These are phyloP conservation scores for Fusarium mexicanum DNA, from an alignment of 2,329 filamentous ascomycete genomes.

Conservation along the genomic window DNA sequence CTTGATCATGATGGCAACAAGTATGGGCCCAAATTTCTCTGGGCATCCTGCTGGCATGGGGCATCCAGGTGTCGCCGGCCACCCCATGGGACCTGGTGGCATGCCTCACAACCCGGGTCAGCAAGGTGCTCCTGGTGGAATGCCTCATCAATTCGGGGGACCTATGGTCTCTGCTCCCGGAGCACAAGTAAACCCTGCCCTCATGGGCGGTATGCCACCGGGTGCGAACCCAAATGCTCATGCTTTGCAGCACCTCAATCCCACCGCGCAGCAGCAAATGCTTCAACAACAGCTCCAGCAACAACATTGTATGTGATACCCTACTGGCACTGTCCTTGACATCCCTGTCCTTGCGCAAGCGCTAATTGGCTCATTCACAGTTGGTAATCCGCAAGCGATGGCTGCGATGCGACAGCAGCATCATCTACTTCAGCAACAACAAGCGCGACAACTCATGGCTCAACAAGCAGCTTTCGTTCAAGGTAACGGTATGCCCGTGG, in stretches of 20 bases:
- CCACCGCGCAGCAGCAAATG: conserved; percentile 66
- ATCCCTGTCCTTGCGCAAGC: conserved; percentile 17
- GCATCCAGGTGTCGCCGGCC: conserved; percentile 74
- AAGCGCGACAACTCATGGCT: conserved; percentile 62
- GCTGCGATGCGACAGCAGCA: conserved; percentile 64
- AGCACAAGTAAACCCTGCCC: conserved; percentile 76
- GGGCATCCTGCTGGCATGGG: conserved; percentile 78
- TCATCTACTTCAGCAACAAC: conserved; percentile 66
- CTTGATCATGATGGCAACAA: conserved; percentile 72
- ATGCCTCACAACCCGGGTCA: conserved; percentile 76
- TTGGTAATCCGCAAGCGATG: conserved; percentile 51
- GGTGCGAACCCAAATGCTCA: conserved; percentile 73
- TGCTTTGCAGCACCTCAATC: conserved; percentile 76
- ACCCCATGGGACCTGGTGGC: conserved; percentile 67
- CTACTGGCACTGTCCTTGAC: background rate
- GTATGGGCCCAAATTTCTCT: conserved; percentile 69
- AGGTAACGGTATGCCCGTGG: conserved; percentile 60
- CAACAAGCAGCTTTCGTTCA: conserved; percentile 61
- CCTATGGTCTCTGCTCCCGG: conserved; percentile 80
- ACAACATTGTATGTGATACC: conserved; percentile 47
- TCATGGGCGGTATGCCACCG: conserved; percentile 82
- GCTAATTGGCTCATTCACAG: conserved; percentile 39
- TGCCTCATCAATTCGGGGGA: conserved; percentile 72
- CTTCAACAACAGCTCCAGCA: conserved; percentile 62
- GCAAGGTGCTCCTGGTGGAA: conserved; percentile 72